A percentile compares a stretch with the other conserved stretches of the same genome.
Conservation (phyloP, 2,329 filamentous ascomycete genomes). For the Colletotrichum cereale region DNA sequence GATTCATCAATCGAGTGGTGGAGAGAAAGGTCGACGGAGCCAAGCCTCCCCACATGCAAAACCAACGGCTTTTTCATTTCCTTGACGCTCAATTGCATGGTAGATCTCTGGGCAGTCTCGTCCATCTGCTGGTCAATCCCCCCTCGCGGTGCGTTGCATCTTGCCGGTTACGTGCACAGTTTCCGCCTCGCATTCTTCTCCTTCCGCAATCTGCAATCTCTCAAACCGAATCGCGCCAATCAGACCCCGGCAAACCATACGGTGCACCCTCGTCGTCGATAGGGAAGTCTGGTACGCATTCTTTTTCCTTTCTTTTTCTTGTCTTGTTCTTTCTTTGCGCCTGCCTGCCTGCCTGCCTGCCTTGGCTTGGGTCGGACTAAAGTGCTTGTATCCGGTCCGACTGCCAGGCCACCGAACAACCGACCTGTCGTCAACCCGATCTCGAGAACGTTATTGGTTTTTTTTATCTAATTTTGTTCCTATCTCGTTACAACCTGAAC, state of each 20-base stretch:
- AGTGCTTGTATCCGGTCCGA: constrained; percentile 8
- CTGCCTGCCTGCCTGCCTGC: neutral
- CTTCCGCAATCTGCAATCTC: neutral
- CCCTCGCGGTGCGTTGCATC: neutral
- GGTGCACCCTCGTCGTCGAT: neutral
- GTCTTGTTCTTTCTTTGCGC: neutral
- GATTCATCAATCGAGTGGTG: neutral
- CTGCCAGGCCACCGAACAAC: neutral
- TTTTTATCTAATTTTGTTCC: neutral
- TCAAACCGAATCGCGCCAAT: constrained; percentile 18
- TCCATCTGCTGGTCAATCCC: neutral
- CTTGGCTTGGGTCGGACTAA: neutral
- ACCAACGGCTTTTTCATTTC: neutral
- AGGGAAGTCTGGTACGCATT: neutral
- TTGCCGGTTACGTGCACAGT: constrained; percentile 26
- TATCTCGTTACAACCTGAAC: neutral
- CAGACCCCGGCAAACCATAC: neutral
- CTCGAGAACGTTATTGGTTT: neutral
- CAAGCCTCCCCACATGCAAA: neutral
- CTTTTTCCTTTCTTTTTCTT: neutral
- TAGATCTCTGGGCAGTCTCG: neutral
- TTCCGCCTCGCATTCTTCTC: neutral
- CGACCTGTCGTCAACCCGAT: neutral
- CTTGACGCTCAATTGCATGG: constrained; percentile 2
- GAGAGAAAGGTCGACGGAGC: neutral